A percentile compares a stretch with the other conserved stretches of the same genome.
These are phyloP conservation scores for Mycotypha africana DNA, from an alignment of 371 early-diverging fungal species.

Conservation along the genomic window DNA sequence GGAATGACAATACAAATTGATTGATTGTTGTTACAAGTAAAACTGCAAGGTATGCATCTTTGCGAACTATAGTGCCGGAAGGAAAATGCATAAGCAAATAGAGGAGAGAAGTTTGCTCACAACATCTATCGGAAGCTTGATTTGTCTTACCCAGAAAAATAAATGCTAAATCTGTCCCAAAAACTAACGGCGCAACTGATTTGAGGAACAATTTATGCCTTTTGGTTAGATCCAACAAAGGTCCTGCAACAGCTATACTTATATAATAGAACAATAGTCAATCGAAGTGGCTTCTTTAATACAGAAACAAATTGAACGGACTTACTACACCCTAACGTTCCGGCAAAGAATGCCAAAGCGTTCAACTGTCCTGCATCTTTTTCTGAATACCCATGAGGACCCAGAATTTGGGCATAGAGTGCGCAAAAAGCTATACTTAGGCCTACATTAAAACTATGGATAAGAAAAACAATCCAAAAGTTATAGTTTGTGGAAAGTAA, in stretches of 20 bases:
- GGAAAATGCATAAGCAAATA: no score
- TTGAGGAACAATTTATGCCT: constrained; percentile 41
- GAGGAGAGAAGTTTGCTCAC: no score
- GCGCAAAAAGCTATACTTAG: constrained; percentile 47
- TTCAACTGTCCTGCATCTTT: constrained; percentile 38
- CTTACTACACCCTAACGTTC: constrained; percentile 37
- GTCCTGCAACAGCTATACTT: constrained; percentile 37
- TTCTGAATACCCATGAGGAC: constrained; percentile 53
- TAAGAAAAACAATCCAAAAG: constrained; percentile 39
- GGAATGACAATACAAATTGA: constrained; percentile 42
- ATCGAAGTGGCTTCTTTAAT: background rate
- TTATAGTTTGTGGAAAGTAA: constrained; percentile 24
- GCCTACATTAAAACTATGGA: constrained; percentile 44
- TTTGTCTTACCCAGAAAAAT: constrained; percentile 41
- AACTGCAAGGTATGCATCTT: constrained; percentile 37
- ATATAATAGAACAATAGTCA: background rate
- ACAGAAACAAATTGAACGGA: background rate
- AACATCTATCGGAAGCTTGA: no score
- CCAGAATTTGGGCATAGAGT: constrained; percentile 36
- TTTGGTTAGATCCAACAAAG: constrained; percentile 45
- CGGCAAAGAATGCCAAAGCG: constrained; percentile 32
- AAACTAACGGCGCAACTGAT: constrained; percentile 44
- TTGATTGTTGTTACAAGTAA: constrained; percentile 40
- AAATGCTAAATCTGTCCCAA: constrained; percentile 39
- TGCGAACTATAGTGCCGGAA: constrained; percentile 26